Evolutionary conservation across 2,329 filamentous ascomycete species (phyloP), one percentile per base, ranked within the genome.

Genomic region (Scytalidium sp.): DNA sequence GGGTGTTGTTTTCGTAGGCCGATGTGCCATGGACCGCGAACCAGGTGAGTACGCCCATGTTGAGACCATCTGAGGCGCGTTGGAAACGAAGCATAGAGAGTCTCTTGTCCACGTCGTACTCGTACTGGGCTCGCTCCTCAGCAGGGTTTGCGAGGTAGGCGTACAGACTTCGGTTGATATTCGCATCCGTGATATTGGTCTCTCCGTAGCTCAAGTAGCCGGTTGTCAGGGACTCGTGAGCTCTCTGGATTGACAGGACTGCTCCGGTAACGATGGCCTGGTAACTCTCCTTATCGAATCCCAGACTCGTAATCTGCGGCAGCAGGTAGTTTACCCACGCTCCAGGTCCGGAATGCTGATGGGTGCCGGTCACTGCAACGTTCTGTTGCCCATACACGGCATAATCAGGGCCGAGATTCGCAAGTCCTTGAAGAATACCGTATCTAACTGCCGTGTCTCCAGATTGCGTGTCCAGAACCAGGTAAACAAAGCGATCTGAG

Each of bases 281-380:
- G 62, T 96, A 96, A 60, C 88, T 93, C 67, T 95, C 87, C 60
- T 84, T 81, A 67, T 89, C 80, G 59, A 96, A 96, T 0, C 93
- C 93, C 49, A 87, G 76, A 60, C 84, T 91, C 0, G 93, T 95
- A 56, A 97, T 85, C 65, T 97, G 92, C 3, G 92, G 93, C 4
- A 97, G 76, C 10, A 97, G 78, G 65, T 97, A 97, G 69, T 97
- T 97, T 64, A 94, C 76, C 89, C 90, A 97, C 5, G 87, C 93
- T 2, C 88, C 93, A 1, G 93, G 92, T 0, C 92, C 92, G 23
- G 91, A 85, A 69, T 97, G 93, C 21, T 88, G 91, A 67, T 97
- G 93, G 0, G 93, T 97, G 49, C 91, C 93, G 0, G 90, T 96
- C 19, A 97, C 79, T 23, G 93, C 93, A 22, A 97, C 71, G 61